Conservation (phyloP, 2,329 filamentous ascomycete species). For the Hymenoscyphus occultus region DNA sequence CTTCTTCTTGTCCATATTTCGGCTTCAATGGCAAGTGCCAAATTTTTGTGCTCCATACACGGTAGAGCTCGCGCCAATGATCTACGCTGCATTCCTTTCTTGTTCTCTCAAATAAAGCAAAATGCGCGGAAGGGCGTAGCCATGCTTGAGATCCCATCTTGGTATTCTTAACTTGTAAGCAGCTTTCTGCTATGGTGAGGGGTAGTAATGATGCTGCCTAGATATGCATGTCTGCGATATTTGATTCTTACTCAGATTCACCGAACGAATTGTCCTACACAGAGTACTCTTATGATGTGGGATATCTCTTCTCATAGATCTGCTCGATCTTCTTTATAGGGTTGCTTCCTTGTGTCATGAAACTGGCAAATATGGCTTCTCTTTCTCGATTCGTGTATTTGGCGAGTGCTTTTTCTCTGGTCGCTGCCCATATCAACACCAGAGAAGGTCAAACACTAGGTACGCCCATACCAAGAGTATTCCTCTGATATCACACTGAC, state of each 20-base stretch:
- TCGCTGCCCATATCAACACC: background rate
- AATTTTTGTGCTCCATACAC: background rate
- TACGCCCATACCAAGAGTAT: background rate
- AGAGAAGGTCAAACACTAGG: background rate
- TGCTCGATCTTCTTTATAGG: background rate
- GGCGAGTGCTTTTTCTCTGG: background rate
- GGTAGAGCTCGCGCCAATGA: background rate
- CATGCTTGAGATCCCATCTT: no score
- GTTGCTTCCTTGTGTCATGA: background rate
- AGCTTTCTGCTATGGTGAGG: background rate
- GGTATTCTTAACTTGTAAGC: background rate
- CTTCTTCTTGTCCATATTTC: background rate
- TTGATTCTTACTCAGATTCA: background rate
- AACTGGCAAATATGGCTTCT: background rate
- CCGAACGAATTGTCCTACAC: background rate
- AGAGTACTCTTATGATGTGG: background rate
- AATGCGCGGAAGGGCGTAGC: background rate
- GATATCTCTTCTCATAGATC: no score
- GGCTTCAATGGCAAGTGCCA: background rate
- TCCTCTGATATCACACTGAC: background rate
- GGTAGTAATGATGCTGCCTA: background rate
- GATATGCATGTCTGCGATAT: background rate
- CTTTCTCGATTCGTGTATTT: background rate
- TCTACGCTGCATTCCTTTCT: background rate
- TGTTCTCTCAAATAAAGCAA: background rate